Evolutionary conservation across 139 green algal species (phyloP).

Genomic region (Micractinium sp.): DNA sequence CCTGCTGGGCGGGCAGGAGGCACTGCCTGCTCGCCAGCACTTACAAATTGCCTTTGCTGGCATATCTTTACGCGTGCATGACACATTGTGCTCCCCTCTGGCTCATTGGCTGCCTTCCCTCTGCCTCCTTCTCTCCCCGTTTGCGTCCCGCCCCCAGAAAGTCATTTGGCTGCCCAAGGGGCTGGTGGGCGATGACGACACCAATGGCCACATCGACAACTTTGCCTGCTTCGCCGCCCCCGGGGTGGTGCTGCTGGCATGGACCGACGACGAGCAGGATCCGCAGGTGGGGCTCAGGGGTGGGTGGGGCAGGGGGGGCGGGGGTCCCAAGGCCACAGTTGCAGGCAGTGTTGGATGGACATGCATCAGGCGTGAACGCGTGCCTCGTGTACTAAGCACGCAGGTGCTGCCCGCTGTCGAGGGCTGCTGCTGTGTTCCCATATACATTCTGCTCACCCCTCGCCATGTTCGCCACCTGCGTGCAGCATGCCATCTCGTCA

Average conservation of each 20-base stretch:
- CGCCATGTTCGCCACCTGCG: neutral
- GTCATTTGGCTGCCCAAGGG: conserved; percentile 80
- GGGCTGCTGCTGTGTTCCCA: neutral
- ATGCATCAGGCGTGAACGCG: neutral
- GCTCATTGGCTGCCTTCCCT: neutral
- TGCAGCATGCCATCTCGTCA: conserved; percentile 28
- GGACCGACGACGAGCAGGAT: conserved; percentile 74
- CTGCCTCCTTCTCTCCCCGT: neutral
- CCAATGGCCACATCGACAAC: conserved; percentile 84
- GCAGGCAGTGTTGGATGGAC: too few species aligned
- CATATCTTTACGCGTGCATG: neutral
- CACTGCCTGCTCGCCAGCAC: too few species aligned
- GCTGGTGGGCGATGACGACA: conserved; percentile 58
- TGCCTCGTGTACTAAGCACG: neutral
- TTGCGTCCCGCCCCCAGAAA: conserved; percentile 35
- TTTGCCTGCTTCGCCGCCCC: conserved; percentile 75
- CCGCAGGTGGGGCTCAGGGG: conserved; percentile 42
- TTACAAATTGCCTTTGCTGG: too few species aligned
- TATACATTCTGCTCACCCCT: neutral
- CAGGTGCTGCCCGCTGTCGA: neutral
- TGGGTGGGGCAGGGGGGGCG: neutral
- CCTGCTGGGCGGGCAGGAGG: too few species aligned
- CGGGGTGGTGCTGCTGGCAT: conserved; percentile 75
- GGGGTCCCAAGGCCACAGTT: too few species aligned
- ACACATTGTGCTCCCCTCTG: neutral